These are phyloP conservation scores for Choanephora cucurbitarum DNA, from an alignment of 371 early-diverging fungal species.

Conservation along the genomic window DNA sequence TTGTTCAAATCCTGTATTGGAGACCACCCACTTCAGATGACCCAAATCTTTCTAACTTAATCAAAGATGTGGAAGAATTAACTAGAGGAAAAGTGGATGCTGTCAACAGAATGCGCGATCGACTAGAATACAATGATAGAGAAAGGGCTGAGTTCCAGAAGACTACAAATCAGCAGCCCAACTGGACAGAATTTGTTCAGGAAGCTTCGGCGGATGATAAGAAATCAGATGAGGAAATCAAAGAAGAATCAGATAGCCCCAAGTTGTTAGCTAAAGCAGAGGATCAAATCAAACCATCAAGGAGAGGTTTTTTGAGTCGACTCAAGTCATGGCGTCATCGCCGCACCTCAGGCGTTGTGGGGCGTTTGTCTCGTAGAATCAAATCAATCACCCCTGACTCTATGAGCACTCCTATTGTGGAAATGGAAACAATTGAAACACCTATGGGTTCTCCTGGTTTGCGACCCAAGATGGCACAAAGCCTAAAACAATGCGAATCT, in stretches of 20 bases:
- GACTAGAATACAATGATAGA: slow-evolving; percentile 43
- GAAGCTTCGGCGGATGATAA: neutral
- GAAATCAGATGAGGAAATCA: neutral
- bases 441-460: slow-evolving; percentile 36
- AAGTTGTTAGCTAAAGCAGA: neutral
- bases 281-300: slow-evolving; percentile 2
- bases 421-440: slow-evolving; percentile 46
- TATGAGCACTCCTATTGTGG: slow-evolving; percentile 34
- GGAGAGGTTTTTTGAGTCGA: slow-evolving; percentile 29
- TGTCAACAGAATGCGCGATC: slow-evolving; percentile 54
- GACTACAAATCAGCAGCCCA: slow-evolving; percentile 30
- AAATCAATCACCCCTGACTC: slow-evolving; percentile 26
- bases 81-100: slow-evolving; percentile 43
- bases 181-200: slow-evolving; percentile 49
- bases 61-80: slow-evolving; percentile 39
- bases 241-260: neutral
- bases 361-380: slow-evolving; percentile 19
- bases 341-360: slow-evolving; percentile 17
- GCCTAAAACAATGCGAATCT: slow-evolving; percentile 4
- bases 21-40: slow-evolving; percentile 50
- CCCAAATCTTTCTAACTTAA: slow-evolving; percentile 16
- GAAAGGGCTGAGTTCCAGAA: slow-evolving; percentile 44
- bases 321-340: slow-evolving; percentile 30
- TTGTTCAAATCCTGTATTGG: slow-evolving; percentile 63
- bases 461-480: slow-evolving; percentile 17